These are phyloP conservation scores for Marchantia polymorpha DNA, from an alignment of 225 moss, liverwort and hornwort genomes.

Conservation along the genomic window DNA sequence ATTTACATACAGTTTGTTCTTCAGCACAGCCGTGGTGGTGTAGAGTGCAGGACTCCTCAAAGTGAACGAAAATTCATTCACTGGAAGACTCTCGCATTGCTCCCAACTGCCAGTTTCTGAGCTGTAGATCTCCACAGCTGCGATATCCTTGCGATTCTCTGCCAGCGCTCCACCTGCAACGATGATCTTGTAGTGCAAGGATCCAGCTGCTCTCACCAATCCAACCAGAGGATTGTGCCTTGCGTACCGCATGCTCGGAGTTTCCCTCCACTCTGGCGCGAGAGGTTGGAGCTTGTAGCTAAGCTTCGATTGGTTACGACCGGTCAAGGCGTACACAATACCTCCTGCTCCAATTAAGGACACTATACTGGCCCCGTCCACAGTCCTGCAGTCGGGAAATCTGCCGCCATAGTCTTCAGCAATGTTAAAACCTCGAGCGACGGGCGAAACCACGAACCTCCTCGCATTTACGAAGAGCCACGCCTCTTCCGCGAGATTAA, in stretches of 20 bases:
- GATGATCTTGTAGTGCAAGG: constrained; percentile 9
- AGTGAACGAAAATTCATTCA: constrained; percentile 22
- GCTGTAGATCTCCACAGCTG: constrained; percentile 22
- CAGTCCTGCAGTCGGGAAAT: constrained; percentile 17
- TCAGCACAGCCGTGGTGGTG: constrained; percentile 22
- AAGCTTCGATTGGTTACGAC: constrained; percentile 16
- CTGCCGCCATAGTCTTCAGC: constrained; percentile 22
- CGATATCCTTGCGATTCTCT: constrained; percentile 14
- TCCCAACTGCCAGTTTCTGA: constrained; percentile 23
- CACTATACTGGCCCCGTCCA: constrained; percentile 10
- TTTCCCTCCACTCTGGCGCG: constrained; percentile 16
- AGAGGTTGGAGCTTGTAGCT: constrained; percentile 22
- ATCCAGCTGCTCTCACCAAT: constrained; percentile 6
- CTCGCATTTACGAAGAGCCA: constrained; percentile 24
- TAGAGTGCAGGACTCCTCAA: constrained; percentile 23
- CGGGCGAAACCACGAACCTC: constrained; percentile 21
- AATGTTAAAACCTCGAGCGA: constrained; percentile 20
- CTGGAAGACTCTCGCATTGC: constrained; percentile 13
- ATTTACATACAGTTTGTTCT: constrained; percentile 19
- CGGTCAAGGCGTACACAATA: constrained; percentile 10
- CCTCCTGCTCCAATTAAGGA: constrained; percentile 26
- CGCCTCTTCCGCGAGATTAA: constrained; percentile 22
- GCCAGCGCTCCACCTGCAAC: constrained; percentile 24
- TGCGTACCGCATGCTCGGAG: constrained; percentile 13
- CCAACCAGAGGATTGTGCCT: constrained; percentile 24